Evolutionary conservation across 164 flowering plant species (phyloP).

Genomic region (Litsea cubeba): DNA sequence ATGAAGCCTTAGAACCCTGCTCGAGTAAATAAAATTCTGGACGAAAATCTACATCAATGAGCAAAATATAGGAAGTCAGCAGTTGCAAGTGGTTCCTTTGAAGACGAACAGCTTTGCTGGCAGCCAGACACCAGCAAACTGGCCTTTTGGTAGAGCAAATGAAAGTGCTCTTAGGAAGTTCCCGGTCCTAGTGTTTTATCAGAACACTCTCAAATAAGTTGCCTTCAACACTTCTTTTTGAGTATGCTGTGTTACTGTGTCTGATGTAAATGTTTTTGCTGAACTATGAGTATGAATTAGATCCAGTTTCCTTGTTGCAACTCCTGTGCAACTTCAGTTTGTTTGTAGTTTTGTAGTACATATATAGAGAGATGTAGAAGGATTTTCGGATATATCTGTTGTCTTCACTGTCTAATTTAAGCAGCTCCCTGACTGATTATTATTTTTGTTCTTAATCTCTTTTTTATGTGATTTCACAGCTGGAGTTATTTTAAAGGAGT

Average conservation of each 20-base stretch:
- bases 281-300: constrained; percentile 2
- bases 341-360: neutral
- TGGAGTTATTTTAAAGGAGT: too few relatives aligned
- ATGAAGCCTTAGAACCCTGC: constrained; percentile 26
- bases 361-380: neutral
- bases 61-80: constrained; percentile 36
- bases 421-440: too few relatives aligned
- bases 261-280: constrained; percentile 12
- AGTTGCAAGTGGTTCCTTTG: constrained; percentile 17
- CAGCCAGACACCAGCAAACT: constrained; percentile 26
- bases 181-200: constrained; percentile 13
- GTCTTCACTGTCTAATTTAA: too few relatives aligned
- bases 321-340: neutral
- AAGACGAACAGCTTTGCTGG: constrained; percentile 36
- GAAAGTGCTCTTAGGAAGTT: constrained; percentile 39
- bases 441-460: too few relatives aligned
- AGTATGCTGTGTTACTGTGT: constrained; percentile 9
- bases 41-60: constrained; percentile 28
- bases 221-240: constrained; percentile 10
- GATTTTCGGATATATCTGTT: too few relatives aligned
- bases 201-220: constrained; percentile 10
- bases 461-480: too few relatives aligned
- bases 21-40: constrained; percentile 31
- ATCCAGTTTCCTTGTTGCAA: neutral
- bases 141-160: constrained; percentile 30